phyloP scores from a whole-genome alignment of 129 eudicot genomes.

The Logfia minima region DNA sequence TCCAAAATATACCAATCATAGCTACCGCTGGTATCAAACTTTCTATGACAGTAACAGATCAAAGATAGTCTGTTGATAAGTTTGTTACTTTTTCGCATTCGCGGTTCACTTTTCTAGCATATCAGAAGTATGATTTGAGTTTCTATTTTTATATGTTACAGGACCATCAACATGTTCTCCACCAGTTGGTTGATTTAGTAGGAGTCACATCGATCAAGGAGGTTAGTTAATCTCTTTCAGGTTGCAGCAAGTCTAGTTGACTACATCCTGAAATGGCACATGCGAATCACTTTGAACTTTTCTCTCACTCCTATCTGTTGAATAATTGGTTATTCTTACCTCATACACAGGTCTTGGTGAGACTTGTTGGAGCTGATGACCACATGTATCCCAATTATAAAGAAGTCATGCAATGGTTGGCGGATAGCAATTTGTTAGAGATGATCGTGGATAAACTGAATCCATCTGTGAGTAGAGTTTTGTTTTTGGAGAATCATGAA shows the following conservation, averaged over 20 bases:
- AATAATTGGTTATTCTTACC: conserved; percentile 26
- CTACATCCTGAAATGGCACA: too few relatives aligned
- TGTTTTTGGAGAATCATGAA: background rate
- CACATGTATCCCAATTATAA: conserved; percentile 70
- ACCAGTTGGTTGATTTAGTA: conserved; percentile 82
- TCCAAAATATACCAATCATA: too few relatives aligned
- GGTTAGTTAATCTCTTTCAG: conserved; percentile 42
- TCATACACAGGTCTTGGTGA: conserved; percentile 64
- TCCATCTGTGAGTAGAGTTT: conserved; percentile 60
- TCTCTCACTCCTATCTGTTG: conserved; percentile 6
- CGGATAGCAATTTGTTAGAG: conserved; percentile 82
- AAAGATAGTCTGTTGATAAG: too few relatives aligned
- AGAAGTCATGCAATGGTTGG: conserved; percentile 93
- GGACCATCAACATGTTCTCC: conserved; percentile 78
- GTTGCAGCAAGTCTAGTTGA: background rate
- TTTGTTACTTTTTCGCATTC: too few relatives aligned
- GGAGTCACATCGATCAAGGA: conserved; percentile 95
- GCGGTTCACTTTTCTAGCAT: background rate
- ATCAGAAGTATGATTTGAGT: background rate
- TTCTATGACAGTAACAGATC: too few relatives aligned
- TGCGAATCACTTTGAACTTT: conserved; percentile 4
- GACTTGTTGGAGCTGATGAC: conserved; percentile 90
- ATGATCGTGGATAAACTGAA: conserved; percentile 94
- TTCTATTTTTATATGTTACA: conserved; percentile 19
- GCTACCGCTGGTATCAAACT: too few relatives aligned